A percentile compares a stretch with the other conserved stretches of the same genome.
Evolutionary conservation across 805 yeast genomes (phyloP).

Genomic region (Saccharomyces kudriavzevii): DNA sequence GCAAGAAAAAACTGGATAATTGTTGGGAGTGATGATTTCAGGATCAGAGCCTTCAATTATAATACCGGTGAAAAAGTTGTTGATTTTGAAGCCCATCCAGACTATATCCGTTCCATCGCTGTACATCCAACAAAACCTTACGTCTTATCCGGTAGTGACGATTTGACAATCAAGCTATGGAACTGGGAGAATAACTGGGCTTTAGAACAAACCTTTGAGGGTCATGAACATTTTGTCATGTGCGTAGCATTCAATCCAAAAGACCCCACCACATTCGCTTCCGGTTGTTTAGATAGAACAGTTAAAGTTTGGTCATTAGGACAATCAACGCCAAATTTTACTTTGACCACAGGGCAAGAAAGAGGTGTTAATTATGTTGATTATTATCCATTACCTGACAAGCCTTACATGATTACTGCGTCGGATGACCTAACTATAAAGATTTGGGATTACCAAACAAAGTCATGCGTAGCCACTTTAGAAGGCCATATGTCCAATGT

Average conservation of each 20-base stretch:
- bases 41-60: slow-evolving; percentile 85
- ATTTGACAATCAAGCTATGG: slow-evolving; percentile 87
- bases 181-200: slow-evolving; percentile 96
- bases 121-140: slow-evolving; percentile 93
- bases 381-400: slow-evolving; percentile 94
- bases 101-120: slow-evolving; percentile 85
- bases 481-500: slow-evolving; percentile 93
- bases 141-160: slow-evolving; percentile 84
- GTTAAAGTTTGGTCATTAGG: slow-evolving; percentile 96
- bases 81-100: slow-evolving; percentile 97
- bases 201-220: slow-evolving; percentile 83
- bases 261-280: slow-evolving; percentile 95
- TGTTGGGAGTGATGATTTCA: slow-evolving; percentile 94
- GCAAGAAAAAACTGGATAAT: slow-evolving; percentile 97
- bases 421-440: slow-evolving; percentile 86
- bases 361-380: slow-evolving; percentile 95
- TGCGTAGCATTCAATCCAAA: slow-evolving; percentile 92
- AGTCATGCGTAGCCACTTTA: slow-evolving; percentile 86
- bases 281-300: slow-evolving; percentile 92
- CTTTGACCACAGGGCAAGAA: slow-evolving; percentile 81
- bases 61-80: slow-evolving; percentile 90
- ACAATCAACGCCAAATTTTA: slow-evolving; percentile 79
- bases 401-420: slow-evolving; percentile 87
- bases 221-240: slow-evolving; percentile 95
- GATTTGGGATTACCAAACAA: slow-evolving; percentile 96